Percentiles rank a stretch among this genome's conserved stretches.
These are phyloP conservation scores for Fusarium nisikadoi DNA, from an alignment of 2,329 filamentous ascomycete species.

Conservation along the genomic window DNA sequence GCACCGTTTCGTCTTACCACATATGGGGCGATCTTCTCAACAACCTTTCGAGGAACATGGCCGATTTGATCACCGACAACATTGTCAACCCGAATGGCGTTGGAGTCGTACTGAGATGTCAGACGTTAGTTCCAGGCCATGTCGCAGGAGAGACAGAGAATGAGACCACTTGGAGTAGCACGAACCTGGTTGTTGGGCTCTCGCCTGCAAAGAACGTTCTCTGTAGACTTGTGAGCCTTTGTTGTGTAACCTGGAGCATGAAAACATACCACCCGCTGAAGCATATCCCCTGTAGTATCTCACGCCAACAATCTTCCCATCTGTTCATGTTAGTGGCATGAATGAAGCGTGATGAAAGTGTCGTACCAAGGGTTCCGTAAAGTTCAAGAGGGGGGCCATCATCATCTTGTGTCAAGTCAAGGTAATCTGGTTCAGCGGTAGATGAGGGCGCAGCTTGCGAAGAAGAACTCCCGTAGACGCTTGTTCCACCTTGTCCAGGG, in stretches of 20 bases:
- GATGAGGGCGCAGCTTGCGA: slow-evolving; percentile 31
- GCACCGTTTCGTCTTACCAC: slow-evolving; percentile 60
- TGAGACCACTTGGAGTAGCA: slow-evolving; percentile 20
- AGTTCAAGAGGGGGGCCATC: slow-evolving; percentile 56
- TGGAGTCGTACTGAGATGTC: slow-evolving; percentile 67
- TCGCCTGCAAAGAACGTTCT: slow-evolving; percentile 70
- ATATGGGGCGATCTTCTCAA: slow-evolving; percentile 77
- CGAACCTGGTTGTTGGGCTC: slow-evolving; percentile 71
- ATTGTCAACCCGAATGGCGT: slow-evolving; percentile 83
- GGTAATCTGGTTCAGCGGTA: slow-evolving; percentile 50
- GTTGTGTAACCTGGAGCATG: neutral
- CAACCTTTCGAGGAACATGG: slow-evolving; percentile 75
- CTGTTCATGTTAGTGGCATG: slow-evolving; percentile 43
- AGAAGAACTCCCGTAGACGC: slow-evolving; percentile 20
- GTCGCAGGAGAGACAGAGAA: neutral
- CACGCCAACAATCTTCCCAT: slow-evolving; percentile 62
- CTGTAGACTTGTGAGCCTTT: slow-evolving; percentile 22
- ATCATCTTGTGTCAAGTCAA: slow-evolving; percentile 58
- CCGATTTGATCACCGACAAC: slow-evolving; percentile 81
- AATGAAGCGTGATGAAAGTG: neutral
- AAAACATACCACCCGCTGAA: slow-evolving; percentile 59
- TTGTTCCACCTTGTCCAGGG: slow-evolving; percentile 36
- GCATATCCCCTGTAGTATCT: slow-evolving; percentile 72
- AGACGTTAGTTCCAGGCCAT: neutral
- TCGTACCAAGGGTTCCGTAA: slow-evolving; percentile 59